Conservation (phyloP, 2,329 filamentous ascomycete species). For the Alternaria sp. region DNA sequence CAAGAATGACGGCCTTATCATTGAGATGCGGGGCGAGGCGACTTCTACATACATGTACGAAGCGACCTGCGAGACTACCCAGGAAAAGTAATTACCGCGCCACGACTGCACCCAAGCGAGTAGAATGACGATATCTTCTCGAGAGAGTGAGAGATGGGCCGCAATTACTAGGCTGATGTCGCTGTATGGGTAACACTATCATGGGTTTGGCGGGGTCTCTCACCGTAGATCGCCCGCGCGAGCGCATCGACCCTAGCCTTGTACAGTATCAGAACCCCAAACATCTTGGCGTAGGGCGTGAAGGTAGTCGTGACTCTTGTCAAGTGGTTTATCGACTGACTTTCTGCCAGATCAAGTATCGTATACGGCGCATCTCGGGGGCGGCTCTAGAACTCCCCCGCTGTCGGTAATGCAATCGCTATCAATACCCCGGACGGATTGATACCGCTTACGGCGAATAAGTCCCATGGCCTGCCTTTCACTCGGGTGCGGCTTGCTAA, state of each 20-base stretch:
- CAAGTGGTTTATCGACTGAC: constrained; percentile 17
- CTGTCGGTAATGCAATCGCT: constrained; percentile 18
- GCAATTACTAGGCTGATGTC: constrained; percentile 16
- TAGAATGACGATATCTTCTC: constrained; percentile 9
- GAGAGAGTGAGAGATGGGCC: constrained; percentile 3
- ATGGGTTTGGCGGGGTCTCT: constrained; percentile 33
- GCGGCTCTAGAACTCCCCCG: constrained; percentile 26
- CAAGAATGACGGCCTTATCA: constrained; percentile 20
- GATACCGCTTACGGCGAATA: constrained; percentile 11
- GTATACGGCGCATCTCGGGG: constrained; percentile 18
- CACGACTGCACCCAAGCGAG: constrained; percentile 12
- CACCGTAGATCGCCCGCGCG: constrained; percentile 28
- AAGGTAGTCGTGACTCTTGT: constrained; percentile 13
- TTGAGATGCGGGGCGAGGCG: constrained; percentile 20
- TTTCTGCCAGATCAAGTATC: constrained; percentile 16
- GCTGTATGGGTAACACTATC: constrained; percentile 26
- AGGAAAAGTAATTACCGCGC: constrained; percentile 21
- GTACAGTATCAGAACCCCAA: constrained; percentile 45
- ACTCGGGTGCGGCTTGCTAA: not conserved
- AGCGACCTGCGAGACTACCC: constrained; percentile 13
- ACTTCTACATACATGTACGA: constrained; percentile 19
- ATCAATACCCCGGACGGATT: constrained; percentile 16
- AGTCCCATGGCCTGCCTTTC: constrained; percentile 7
- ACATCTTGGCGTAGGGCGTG: constrained; percentile 26
- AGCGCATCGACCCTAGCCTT: constrained; percentile 39